Evolutionary conservation across 441 rosid genomes (phyloP).

Genomic region (Theobroma grandiflorum): DNA sequence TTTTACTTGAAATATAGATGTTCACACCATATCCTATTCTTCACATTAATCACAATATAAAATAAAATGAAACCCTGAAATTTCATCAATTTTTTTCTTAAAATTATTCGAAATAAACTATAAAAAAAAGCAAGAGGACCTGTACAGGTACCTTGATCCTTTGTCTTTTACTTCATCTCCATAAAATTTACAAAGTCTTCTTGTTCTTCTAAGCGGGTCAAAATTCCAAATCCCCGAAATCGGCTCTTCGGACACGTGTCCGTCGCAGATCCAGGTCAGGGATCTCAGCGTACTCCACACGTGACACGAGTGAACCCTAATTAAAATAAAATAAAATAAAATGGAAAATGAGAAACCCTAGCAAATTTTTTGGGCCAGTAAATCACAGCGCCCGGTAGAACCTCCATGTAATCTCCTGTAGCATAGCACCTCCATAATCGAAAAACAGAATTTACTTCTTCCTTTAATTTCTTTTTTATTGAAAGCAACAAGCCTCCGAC

Average conservation of each 20-base stretch:
- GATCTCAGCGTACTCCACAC: background rate
- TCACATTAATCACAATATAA: too few relatives aligned
- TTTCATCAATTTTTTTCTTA: too few relatives aligned
- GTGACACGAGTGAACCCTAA: conserved; percentile 22
- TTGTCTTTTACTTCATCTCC: background rate
- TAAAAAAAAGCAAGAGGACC: background rate
- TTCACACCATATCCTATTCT: too few relatives aligned
- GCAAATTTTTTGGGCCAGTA: background rate
- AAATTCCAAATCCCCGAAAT: background rate
- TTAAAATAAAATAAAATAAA: background rate
- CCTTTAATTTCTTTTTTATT: background rate
- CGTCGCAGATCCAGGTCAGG: background rate
- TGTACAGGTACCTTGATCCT: too few relatives aligned
- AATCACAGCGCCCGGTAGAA: conserved; percentile 7
- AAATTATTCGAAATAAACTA: background rate
- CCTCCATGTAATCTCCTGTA: background rate
- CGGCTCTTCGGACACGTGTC: conserved; percentile 4
- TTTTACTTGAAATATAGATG: too few relatives aligned
- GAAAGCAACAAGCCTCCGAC: background rate
- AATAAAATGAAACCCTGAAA: too few relatives aligned
- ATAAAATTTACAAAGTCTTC: too few relatives aligned
- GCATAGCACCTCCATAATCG: conserved; percentile 4
- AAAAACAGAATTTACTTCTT: background rate
- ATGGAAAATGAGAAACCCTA: conserved; percentile 2
- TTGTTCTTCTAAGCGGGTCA: background rate